phyloP scores from a whole-genome alignment of 257 asterid species.

The Sherardia arvensis region DNA sequence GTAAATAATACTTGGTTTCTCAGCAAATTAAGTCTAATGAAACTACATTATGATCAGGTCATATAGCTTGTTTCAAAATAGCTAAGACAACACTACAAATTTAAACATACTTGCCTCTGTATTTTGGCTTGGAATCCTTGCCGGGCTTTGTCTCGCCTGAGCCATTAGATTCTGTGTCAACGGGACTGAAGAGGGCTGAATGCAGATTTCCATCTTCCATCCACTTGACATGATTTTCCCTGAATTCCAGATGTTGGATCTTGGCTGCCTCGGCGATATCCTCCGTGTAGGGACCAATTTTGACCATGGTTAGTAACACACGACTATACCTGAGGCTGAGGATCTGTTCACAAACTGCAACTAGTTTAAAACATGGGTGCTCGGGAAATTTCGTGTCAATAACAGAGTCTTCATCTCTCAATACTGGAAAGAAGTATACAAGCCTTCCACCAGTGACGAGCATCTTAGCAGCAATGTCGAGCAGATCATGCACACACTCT shows the following conservation, averaged over 20 bases:
- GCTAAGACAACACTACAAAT: conserved; percentile 5
- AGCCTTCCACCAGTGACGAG: conserved; percentile 89
- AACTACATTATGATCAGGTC: neutral
- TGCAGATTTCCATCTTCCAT: conserved; percentile 87
- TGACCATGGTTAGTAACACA: conserved; percentile 20
- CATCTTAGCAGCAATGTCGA: conserved; percentile 86
- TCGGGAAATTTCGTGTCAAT: conserved; percentile 59
- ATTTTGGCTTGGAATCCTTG: conserved; percentile 59
- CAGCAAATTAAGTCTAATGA: neutral
- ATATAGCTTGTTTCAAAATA: conserved; percentile 3
- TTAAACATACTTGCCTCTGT: conserved; percentile 96
- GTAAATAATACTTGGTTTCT: neutral
- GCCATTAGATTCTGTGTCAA: conserved; percentile 32
- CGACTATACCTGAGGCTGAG: conserved; percentile 76
- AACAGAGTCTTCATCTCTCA: conserved; percentile 53
- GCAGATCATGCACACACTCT: conserved; percentile 94
- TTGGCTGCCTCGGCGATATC: conserved; percentile 63
- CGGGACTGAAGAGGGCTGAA: conserved; percentile 85
- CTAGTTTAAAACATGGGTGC: conserved; percentile 77
- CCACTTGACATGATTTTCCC: conserved; percentile 86
- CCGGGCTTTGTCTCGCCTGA: conserved; percentile 34
- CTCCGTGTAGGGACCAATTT: conserved; percentile 43
- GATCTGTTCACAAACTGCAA: conserved; percentile 74
- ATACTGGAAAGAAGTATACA: conserved; percentile 83
- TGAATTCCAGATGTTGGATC: conserved; percentile 62